phyloP scores from a whole-genome alignment of 148 eudicot genomes.

The Tetragonia tetragonoides region DNA sequence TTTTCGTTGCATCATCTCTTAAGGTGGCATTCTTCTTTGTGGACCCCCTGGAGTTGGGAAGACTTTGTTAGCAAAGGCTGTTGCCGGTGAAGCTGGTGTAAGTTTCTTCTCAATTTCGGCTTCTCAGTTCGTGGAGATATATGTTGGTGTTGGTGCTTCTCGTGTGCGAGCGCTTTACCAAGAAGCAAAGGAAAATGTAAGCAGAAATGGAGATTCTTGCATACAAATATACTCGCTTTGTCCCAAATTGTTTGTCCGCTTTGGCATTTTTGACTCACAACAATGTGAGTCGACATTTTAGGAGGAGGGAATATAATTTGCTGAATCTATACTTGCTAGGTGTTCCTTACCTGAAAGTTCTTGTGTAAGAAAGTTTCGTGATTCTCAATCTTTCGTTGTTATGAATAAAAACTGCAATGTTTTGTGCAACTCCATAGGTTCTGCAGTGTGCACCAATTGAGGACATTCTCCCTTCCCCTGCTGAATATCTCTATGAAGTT shows the following conservation, averaged over 20 bases:
- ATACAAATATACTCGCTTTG: neutral
- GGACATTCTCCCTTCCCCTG: neutral
- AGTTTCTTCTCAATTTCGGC: slow-evolving; percentile 96
- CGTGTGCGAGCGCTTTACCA: slow-evolving; percentile 95
- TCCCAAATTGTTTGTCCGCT: too few species aligned
- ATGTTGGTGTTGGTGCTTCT: slow-evolving; percentile 97
- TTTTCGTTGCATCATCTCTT: slow-evolving; percentile 5
- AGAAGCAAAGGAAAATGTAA: slow-evolving; percentile 90
- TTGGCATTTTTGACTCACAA: too few species aligned
- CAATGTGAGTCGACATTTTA: too few species aligned
- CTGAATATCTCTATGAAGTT: neutral
- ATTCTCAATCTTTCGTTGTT: neutral
- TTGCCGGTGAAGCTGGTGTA: slow-evolving; percentile 99
- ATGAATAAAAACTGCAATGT: neutral
- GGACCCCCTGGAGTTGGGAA: slow-evolving; percentile 99
- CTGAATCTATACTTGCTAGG: neutral
- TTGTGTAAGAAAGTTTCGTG: neutral
- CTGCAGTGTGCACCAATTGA: neutral
- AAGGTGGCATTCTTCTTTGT: slow-evolving; percentile 97
- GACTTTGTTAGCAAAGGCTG: slow-evolving; percentile 93
- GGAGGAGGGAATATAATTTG: neutral
- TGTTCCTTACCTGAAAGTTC: neutral
- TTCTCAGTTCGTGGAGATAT: slow-evolving; percentile 96
- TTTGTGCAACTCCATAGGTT: neutral
- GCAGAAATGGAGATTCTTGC: slow-evolving; percentile 11